phyloP scores from a whole-genome alignment of 2,329 filamentous ascomycete species.

The Ophiocordyceps sinensis region DNA sequence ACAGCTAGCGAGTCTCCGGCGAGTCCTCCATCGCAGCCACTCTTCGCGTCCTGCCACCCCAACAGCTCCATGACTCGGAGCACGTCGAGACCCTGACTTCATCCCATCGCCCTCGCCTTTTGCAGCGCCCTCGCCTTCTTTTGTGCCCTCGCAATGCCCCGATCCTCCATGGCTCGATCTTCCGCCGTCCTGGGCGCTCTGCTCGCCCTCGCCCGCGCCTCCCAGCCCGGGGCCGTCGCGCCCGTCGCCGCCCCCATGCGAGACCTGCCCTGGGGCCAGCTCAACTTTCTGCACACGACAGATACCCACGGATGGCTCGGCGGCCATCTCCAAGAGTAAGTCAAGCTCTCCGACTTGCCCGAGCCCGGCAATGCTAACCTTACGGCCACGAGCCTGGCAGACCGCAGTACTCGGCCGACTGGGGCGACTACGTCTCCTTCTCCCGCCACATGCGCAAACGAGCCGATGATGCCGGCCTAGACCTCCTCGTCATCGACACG shows the following conservation, averaged over 20 bases:
- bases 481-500: slow-evolving; percentile 88
- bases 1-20: not conserved
- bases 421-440: slow-evolving; percentile 96
- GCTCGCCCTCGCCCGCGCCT: slow-evolving; percentile 21
- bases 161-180: slow-evolving; percentile 15
- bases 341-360: not conserved
- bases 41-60: not conserved
- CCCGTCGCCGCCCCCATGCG: slow-evolving; percentile 72
- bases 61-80: not conserved
- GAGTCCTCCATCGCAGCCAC: not conserved
- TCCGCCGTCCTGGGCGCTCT: not conserved
- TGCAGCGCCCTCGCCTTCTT: slow-evolving; percentile 5
- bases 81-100: not conserved
- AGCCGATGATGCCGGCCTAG: slow-evolving; percentile 64
- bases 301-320: slow-evolving; percentile 94
- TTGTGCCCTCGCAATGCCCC: too few species aligned
- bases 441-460: slow-evolving; percentile 64
- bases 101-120: not conserved
- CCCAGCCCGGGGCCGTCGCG: slow-evolving; percentile 67
- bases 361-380: not conserved
- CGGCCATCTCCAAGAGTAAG: slow-evolving; percentile 80
- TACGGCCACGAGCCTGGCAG: slow-evolving; percentile 22
- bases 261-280: slow-evolving; percentile 76
- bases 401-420: slow-evolving; percentile 86
- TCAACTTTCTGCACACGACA: slow-evolving; percentile 96